Percentiles rank a stretch among this genome's conserved stretches.
Evolutionary conservation across 78 protist genomes (phyloP).

Genomic region (Dictyostelium capitatum): DNA sequence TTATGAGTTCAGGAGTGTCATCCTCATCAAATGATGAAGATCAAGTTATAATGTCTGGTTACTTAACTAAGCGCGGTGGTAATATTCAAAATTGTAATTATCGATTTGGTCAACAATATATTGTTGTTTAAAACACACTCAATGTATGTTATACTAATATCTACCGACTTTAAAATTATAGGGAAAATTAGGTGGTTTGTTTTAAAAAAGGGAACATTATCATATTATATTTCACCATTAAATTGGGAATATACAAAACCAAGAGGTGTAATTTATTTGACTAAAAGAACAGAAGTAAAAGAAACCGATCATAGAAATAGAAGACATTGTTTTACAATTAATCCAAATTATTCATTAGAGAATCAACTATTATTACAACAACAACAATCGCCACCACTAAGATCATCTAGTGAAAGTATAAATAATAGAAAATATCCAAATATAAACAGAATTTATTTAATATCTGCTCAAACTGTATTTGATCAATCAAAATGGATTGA

Average conservation of each 20-base stretch:
- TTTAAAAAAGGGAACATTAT: conserved; percentile 45
- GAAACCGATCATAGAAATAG: conserved; percentile 38
- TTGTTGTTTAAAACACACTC: not conserved
- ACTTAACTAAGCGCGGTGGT: conserved; percentile 66
- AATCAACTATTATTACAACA: conserved; percentile 8
- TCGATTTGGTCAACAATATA: not conserved
- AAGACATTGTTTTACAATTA: conserved; percentile 51
- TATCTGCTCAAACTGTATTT: conserved; percentile 56
- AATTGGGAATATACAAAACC: conserved; percentile 59
- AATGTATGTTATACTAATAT: no score
- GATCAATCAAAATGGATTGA: conserved; percentile 76
- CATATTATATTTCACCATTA: conserved; percentile 43
- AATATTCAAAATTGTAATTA: conserved; percentile 52
- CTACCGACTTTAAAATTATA: no score
- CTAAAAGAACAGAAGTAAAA: conserved; percentile 26
- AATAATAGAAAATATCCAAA: not conserved
- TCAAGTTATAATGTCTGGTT: conserved; percentile 21
- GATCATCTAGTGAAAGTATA: not conserved
- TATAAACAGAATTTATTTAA: conserved; percentile 27
- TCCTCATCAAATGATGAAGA: not conserved
- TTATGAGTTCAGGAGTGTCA: no score
- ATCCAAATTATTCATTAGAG: conserved; percentile 11
- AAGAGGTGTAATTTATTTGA: conserved; percentile 39
- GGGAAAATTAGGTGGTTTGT: conserved; percentile 75
- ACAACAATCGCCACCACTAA: conserved; percentile 1